Conservation (phyloP, 495 filamentous ascomycete species). For the Penicillium canariense region DNA sequence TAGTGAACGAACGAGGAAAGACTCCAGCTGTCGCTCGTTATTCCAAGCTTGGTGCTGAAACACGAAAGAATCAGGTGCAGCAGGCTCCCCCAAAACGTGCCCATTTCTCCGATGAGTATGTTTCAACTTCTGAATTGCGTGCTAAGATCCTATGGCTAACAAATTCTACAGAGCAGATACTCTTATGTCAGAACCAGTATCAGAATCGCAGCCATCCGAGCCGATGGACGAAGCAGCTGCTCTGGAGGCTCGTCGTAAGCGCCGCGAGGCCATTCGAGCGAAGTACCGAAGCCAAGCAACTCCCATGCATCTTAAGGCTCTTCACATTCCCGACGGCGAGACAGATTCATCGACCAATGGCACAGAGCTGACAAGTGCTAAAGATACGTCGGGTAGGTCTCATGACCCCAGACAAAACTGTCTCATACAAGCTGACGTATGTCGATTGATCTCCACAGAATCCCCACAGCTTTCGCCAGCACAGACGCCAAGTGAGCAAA, state of each 20-base stretch:
- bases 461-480: constrained; percentile 13
- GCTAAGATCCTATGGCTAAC: constrained; percentile 7
- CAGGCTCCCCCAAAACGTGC: constrained; percentile 35
- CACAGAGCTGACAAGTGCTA: constrained; percentile 35
- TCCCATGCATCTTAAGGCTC: constrained; percentile 72
- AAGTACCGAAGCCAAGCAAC: constrained; percentile 72
- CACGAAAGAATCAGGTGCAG: constrained; percentile 58
- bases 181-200: constrained; percentile 15
- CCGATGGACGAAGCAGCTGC: constrained; percentile 72
- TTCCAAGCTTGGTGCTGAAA: constrained; percentile 65
- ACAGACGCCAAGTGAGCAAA: constrained; percentile 43
- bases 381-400: constrained; percentile 30
- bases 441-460: neutral
- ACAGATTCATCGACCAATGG: constrained; percentile 54
- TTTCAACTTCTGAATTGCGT: constrained; percentile 5
- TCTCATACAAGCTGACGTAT: constrained; percentile 4
- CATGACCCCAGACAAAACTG: neutral
- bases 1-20: constrained; percentile 66
- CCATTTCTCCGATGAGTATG: constrained; percentile 43
- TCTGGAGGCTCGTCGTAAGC: constrained; percentile 81
- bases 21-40: constrained; percentile 52
- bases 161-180: constrained; percentile 9
- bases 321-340: constrained; percentile 58
- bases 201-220: constrained; percentile 39
- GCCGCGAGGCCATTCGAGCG: constrained; percentile 84